Evolutionary conservation across 148 eudicot species (phyloP).

Genomic region (Camellia japonica): DNA sequence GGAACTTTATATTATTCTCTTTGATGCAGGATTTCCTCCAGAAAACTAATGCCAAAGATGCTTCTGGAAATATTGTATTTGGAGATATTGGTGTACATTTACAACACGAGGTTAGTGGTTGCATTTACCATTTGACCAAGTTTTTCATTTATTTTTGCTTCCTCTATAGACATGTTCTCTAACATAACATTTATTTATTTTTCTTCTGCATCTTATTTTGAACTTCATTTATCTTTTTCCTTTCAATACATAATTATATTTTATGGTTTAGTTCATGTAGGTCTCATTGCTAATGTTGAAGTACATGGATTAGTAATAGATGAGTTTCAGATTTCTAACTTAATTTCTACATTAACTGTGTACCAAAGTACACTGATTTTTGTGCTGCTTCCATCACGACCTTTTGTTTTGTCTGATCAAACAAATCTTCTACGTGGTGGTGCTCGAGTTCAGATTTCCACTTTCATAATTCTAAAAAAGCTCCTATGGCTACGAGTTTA

Average conservation of each 20-base stretch:
- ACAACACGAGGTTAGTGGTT: conserved; percentile 76
- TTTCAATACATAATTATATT: background rate
- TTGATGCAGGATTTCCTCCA: conserved; percentile 61
- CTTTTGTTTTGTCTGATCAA: background rate
- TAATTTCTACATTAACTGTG: too few species aligned
- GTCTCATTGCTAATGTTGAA: background rate
- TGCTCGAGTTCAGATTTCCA: background rate
- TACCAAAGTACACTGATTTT: too few species aligned
- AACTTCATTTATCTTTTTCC: background rate
- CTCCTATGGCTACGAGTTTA: background rate
- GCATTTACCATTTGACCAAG: background rate
- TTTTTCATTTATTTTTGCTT: background rate
- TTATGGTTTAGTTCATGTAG: background rate
- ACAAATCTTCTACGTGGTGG: background rate
- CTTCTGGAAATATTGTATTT: conserved; percentile 80
- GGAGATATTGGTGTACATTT: conserved; percentile 91
- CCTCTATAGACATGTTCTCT: background rate
- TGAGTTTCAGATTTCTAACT: background rate
- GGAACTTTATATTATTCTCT: background rate
- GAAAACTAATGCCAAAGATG: conserved; percentile 83
- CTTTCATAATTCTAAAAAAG: background rate
- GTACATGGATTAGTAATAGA: background rate
- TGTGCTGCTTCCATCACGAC: background rate
- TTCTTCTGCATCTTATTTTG: background rate
- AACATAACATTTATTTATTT: background rate